phyloP scores from a whole-genome alignment of 148 eudicot species.

The Vaccinium darrowii region DNA sequence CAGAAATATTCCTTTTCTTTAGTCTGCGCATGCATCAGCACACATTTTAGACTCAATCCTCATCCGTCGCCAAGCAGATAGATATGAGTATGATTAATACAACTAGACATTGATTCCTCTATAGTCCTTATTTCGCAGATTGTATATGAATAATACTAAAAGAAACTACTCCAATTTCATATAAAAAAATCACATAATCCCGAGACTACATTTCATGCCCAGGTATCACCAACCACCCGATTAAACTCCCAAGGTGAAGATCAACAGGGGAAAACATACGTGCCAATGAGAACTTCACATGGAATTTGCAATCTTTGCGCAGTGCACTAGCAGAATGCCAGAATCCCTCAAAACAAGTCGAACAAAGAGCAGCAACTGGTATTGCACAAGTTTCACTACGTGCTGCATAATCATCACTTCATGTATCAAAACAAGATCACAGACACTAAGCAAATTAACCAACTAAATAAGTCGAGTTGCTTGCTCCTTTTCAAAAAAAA shows the following conservation, averaged over 20 bases:
- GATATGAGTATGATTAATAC: neutral
- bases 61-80: neutral
- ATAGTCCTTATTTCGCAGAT: too few relatives aligned
- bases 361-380: neutral
- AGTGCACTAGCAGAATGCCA: neutral
- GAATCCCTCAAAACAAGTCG: neutral
- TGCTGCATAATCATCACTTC: neutral
- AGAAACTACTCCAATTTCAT: neutral
- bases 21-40: too few relatives aligned
- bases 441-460: neutral
- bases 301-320: neutral
- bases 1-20: too few relatives aligned
- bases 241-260: neutral
- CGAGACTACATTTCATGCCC: neutral
- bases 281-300: neutral
- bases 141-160: neutral
- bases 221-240: neutral
- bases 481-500: too few relatives aligned
- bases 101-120: neutral
- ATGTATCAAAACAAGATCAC: neutral
- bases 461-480: too few relatives aligned
- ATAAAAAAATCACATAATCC: neutral
- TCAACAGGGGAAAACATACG: neutral
- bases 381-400: too few relatives aligned
- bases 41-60: neutral